Percentiles rank a stretch among this genome's conserved stretches.
Conservation (phyloP, 2,329 filamentous ascomycete genomes). For the Sporothrix schenckii region DNA sequence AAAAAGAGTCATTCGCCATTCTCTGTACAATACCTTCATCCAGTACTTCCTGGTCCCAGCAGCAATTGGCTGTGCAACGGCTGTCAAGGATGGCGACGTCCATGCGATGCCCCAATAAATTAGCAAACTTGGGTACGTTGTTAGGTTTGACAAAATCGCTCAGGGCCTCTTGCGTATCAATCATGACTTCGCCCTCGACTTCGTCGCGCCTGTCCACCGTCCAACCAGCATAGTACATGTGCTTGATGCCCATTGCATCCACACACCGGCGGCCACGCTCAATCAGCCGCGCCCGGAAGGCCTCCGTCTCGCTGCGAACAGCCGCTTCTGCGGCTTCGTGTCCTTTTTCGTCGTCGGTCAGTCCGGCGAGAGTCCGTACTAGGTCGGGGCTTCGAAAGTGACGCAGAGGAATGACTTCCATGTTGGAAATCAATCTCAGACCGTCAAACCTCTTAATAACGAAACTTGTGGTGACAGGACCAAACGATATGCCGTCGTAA, state of each 20-base stretch:
- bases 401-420: background rate
- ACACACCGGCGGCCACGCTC: slow-evolving; percentile 12
- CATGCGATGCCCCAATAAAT: too few species aligned
- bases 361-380: background rate
- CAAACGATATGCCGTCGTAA: background rate
- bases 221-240: background rate
- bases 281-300: background rate
- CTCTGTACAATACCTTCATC: background rate
- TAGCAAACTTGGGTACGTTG: too few species aligned
- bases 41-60: background rate
- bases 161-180: background rate
- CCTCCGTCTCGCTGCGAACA: background rate
- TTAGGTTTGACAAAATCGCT: background rate
- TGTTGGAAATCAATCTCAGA: background rate
- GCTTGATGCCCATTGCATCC: background rate
- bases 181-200: slow-evolving; percentile 12
- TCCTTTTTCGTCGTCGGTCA: background rate
- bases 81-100: too few species aligned
- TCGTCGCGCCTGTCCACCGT: background rate
- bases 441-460: background rate
- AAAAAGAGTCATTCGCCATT: background rate
- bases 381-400: background rate
- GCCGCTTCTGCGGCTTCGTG: background rate
- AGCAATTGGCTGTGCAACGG: background rate
- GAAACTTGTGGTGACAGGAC: background rate